Conservation (phyloP, 495 filamentous ascomycete genomes). For the Chaetomium fimeti region DNA sequence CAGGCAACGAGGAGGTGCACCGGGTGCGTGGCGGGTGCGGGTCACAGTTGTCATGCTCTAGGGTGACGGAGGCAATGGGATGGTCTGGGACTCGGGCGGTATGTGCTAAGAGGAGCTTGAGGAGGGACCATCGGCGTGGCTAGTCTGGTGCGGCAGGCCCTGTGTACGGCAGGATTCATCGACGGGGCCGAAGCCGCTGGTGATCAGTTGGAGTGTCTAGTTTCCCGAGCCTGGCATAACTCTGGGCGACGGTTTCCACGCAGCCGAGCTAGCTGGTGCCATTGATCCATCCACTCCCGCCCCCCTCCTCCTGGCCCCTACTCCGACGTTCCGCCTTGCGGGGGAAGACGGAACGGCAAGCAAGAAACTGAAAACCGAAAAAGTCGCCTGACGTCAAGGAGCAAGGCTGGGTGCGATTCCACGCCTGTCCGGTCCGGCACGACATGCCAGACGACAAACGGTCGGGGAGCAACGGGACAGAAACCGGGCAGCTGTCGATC, state of each 20-base stretch:
- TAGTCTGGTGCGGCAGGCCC: background rate
- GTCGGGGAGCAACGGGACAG: background rate
- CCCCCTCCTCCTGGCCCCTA: background rate
- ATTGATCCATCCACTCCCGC: conserved; percentile 5
- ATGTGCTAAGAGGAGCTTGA: background rate
- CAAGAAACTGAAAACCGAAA: background rate
- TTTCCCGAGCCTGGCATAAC: background rate
- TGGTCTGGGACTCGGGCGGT: background rate
- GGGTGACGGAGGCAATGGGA: background rate
- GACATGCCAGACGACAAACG: background rate
- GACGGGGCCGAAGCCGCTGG: background rate
- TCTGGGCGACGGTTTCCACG: background rate
- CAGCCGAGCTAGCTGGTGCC: background rate
- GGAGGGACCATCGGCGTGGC: background rate
- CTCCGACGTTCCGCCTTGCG: conserved; percentile 2
- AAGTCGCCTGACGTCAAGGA: background rate
- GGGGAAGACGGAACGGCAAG: background rate
- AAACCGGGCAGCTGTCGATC: background rate
- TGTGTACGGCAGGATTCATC: background rate
- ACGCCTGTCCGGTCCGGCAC: background rate
- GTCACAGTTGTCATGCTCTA: background rate
- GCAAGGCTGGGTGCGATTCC: background rate
- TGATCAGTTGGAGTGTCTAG: background rate
- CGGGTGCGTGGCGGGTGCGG: background rate
- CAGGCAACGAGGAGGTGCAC: background rate